Percentiles rank a stretch among this genome's conserved stretches.
Conservation (phyloP, 2,329 filamentous ascomycete genomes). For the Stenocarpella maydis region DNA sequence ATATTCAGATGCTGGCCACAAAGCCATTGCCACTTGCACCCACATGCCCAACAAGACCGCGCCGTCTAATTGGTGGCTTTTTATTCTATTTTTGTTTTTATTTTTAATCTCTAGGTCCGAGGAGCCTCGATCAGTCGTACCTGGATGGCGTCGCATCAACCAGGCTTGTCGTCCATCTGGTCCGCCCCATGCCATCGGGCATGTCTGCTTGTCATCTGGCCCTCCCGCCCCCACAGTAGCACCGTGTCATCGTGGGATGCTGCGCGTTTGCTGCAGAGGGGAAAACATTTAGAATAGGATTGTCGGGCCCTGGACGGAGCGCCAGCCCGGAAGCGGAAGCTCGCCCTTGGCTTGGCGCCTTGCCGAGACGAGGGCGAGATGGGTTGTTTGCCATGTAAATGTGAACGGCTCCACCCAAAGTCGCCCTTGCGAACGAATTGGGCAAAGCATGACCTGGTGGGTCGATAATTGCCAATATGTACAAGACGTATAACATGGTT, state of each 20-base stretch:
- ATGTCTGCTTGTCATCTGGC: background rate
- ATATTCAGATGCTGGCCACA: background rate
- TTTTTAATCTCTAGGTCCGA: slow-evolving; percentile 7
- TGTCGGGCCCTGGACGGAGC: background rate
- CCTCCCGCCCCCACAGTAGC: background rate
- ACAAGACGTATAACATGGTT: no score
- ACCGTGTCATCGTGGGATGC: no score
- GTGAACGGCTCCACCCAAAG: no score
- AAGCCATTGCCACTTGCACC: background rate
- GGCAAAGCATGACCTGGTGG: no score
- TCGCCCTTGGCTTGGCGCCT: slow-evolving; percentile 23
- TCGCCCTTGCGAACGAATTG: no score
- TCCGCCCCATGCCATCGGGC: background rate
- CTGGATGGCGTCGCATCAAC: background rate
- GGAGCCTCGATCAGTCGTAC: slow-evolving; percentile 17
- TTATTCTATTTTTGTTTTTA: no score
- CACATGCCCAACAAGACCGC: background rate
- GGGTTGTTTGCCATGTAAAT: no score
- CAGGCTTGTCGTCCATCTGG: background rate
- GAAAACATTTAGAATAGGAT: background rate
- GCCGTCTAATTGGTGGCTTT: slow-evolving; percentile 10
- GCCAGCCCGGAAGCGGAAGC: slow-evolving; percentile 22
- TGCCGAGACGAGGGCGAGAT: slow-evolving; percentile 16
- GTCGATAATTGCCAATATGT: no score
- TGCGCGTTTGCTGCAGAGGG: no score